Evolutionary conservation across 148 eudicot genomes (phyloP), one percentile per base, ranked within the genome.

Genomic region (Pouteria glomerata): DNA sequence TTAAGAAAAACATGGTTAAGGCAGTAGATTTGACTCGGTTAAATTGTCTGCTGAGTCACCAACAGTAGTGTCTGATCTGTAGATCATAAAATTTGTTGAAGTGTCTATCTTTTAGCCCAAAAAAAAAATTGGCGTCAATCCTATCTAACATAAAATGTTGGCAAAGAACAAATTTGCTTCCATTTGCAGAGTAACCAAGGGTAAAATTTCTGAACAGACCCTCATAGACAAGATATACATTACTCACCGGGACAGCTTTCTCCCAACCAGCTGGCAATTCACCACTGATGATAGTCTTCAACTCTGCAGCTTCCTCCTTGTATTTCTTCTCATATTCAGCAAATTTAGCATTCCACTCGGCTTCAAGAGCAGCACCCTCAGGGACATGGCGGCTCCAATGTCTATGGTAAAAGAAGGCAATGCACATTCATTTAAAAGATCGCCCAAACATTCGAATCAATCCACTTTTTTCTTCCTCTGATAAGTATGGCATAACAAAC

Each of bases 311-410:
- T 66, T 95, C 99, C 62, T 85, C 99, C 8, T 74, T 71, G 77
- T 91, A 95, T 79, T 86, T 89, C 94, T 83, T 92, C 70, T 91
- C 97, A 75, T 95, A 95, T 39, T 75, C 92, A 7, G 96, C 87
- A 75, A 90, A 95, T 79, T 90, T 89, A 60, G 93, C 77, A 62
- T 90, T 88, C 99, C 99, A 95, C 73, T 89, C 97, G 76, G 97
- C 84, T 83, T 95, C 99, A 70, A 88, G 75, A 63, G 91, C 82
- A 77, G 97, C 90, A 69, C 99, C 99, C 58, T 81, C 87, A 44
- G 99, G 76, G 68, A 79, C 70, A 74, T 95, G 99, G 72, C 99
- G 97, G 86, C 99, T 95, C 99, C 99, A 95, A 77, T 95, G 99
- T 63, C 99, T 95, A 50, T 0, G 61, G 26, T 55, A 37, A 48